phyloP scores from a whole-genome alignment of 1,284 basidiomycete species.

The Limonomyces culmigenus region DNA sequence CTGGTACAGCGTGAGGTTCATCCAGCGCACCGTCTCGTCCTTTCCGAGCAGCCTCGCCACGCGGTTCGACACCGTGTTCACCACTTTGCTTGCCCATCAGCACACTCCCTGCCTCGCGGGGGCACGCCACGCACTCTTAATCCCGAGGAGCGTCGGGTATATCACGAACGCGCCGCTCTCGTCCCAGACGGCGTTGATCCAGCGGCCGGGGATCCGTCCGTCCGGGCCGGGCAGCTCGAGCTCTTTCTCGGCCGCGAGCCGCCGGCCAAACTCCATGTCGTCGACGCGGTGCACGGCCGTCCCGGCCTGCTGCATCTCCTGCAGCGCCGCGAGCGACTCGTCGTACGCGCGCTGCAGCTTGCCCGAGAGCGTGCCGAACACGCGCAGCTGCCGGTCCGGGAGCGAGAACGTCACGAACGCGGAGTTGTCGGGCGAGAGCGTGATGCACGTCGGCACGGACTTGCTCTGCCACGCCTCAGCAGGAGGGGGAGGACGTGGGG shows the following conservation, averaged over 20 bases:
- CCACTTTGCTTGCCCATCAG: slow-evolving; percentile 34
- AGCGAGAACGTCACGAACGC: slow-evolving; percentile 89
- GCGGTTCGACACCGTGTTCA: slow-evolving; percentile 88
- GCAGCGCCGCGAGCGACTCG: slow-evolving; percentile 80
- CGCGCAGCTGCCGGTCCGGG: slow-evolving; percentile 82
- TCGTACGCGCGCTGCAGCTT: slow-evolving; percentile 91
- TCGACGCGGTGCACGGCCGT: slow-evolving; percentile 85
- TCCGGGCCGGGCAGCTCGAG: slow-evolving; percentile 67
- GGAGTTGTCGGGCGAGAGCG: slow-evolving; percentile 75
- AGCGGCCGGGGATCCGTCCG: slow-evolving; percentile 48
- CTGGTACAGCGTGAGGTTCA: slow-evolving; percentile 85
- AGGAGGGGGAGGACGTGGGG: neutral
- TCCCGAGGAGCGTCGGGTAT: slow-evolving; percentile 86
- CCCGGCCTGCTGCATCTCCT: slow-evolving; percentile 95
- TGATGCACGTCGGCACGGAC: slow-evolving; percentile 80
- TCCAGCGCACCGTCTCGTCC: slow-evolving; percentile 85
- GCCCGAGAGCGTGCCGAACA: slow-evolving; percentile 84
- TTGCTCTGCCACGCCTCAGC: slow-evolving; percentile 13
- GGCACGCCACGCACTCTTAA: slow-evolving; percentile 60
- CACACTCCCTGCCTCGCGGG: neutral
- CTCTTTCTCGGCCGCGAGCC: slow-evolving; percentile 85
- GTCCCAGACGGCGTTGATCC: slow-evolving; percentile 89
- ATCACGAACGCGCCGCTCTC: slow-evolving; percentile 90
- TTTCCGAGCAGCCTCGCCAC: slow-evolving; percentile 86
- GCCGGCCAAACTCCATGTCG: slow-evolving; percentile 98